phyloP scores from a whole-genome alignment of 2,329 filamentous ascomycete species.

The Colletotrichum destructivum region DNA sequence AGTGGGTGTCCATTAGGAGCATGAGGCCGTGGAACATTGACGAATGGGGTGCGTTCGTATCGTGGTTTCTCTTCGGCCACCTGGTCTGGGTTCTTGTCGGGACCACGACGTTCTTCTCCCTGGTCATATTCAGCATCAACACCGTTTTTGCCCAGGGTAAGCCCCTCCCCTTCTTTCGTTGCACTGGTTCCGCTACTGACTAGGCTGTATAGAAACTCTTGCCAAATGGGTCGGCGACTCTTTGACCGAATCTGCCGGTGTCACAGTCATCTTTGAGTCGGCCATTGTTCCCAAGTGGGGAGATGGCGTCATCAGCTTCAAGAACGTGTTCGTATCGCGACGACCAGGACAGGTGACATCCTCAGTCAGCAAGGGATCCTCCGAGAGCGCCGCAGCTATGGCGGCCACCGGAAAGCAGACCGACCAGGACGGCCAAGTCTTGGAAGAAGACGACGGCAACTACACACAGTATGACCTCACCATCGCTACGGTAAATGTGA shows the following conservation, averaged over 20 bases:
- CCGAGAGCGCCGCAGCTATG: slow-evolving; percentile 85
- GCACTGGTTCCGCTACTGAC: slow-evolving; percentile 41
- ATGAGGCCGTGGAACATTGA: slow-evolving; percentile 95
- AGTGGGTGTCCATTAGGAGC: slow-evolving; percentile 97
- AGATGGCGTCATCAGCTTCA: slow-evolving; percentile 94
- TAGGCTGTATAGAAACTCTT: slow-evolving; percentile 78
- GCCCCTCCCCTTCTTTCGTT: slow-evolving; percentile 42
- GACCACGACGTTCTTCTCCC: slow-evolving; percentile 96
- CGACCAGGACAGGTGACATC: slow-evolving; percentile 86
- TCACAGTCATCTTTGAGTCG: slow-evolving; percentile 96
- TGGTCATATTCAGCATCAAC: slow-evolving; percentile 92
- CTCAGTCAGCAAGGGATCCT: slow-evolving; percentile 93
- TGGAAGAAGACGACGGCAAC: slow-evolving; percentile 87
- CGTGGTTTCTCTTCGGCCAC: slow-evolving; percentile 95
- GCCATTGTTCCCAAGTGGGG: slow-evolving; percentile 98
- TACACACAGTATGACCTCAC: slow-evolving; percentile 98
- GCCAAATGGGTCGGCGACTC: slow-evolving; percentile 96
- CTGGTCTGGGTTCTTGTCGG: slow-evolving; percentile 96
- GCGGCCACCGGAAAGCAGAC: slow-evolving; percentile 80
- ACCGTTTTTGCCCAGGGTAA: slow-evolving; percentile 94
- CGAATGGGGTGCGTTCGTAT: slow-evolving; percentile 94
- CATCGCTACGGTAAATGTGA: slow-evolving; percentile 95
- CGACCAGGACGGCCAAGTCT: slow-evolving; percentile 60
- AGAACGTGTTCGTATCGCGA: slow-evolving; percentile 95
- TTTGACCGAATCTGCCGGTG: slow-evolving; percentile 90